Conservation (phyloP, 805 yeast genomes). For the Saturnispora quitensis region DNA sequence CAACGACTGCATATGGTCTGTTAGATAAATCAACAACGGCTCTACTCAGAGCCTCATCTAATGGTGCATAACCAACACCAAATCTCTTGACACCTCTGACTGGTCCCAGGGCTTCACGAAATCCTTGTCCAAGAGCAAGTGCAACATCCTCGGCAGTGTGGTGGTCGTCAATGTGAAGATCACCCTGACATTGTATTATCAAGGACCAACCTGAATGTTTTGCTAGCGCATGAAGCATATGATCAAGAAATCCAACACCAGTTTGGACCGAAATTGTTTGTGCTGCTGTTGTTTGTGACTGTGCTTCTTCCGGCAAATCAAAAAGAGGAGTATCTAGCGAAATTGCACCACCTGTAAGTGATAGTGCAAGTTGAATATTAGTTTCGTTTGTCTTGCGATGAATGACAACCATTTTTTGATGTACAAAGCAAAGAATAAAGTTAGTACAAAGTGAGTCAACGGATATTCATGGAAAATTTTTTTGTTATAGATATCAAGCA, state of each 20-base stretch:
- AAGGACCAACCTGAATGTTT: constrained; percentile 97
- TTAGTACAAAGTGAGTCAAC: not conserved
- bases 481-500: not conserved
- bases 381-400: constrained; percentile 86
- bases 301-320: constrained; percentile 35
- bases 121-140: constrained; percentile 82
- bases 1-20: constrained; percentile 86
- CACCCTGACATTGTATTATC: constrained; percentile 84
- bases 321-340: constrained; percentile 38
- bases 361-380: constrained; percentile 74
- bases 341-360: constrained; percentile 79
- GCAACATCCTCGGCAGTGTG: constrained; percentile 96
- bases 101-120: constrained; percentile 82
- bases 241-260: constrained; percentile 93
- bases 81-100: constrained; percentile 88
- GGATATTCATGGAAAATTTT: not conserved
- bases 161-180: constrained; percentile 92
- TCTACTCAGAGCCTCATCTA: constrained; percentile 91
- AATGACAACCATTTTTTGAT: constrained; percentile 33
- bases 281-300: constrained; percentile 38
- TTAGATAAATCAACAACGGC: constrained; percentile 95
- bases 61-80: constrained; percentile 89
- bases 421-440: not conserved
- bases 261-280: constrained; percentile 78
- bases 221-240: constrained; percentile 95